Base-by-base conservation (phyloP, 495 filamentous ascomycete genomes). In the Trichoderma virens region DNA sequence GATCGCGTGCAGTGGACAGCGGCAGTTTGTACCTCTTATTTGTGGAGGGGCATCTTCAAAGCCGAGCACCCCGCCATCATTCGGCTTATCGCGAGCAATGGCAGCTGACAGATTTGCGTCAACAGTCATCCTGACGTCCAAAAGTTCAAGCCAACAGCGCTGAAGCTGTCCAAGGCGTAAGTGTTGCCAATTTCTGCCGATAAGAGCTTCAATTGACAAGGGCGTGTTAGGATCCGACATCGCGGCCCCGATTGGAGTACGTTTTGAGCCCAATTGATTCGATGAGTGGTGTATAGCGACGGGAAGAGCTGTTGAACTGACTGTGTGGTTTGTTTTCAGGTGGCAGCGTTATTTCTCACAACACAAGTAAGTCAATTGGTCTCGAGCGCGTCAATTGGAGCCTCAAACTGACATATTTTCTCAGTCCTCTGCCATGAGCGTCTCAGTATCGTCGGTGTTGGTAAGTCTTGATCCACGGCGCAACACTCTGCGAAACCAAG, bases 231-330 rank as follows among this genome's bases (percentile, higher is more conserved):
- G 75, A 86, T 96, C 70, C 91, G 94, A 69, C 94, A 98, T 76
- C 89, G 94, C 76, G 95, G 94, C 70, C 94, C 95, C 68, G 94
- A 98, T 83, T 98, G 94, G 94, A 97, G 93, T 96, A 79, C 89
- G 91, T 77, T 66, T 64, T n/a, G n/a, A 16, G 41, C 18, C 45
- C 47, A 64, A 62, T 66, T 64, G 62, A 64, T 70, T 64, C 41
- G 59, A 63, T 67, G 28, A 60, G 66, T n/a, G 70, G 47, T 7
- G 51, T 23, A 9, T 28, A 61, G n/a, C 28, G 59, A 35, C 3
- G 2, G 20, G 14, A 41, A 61, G 35, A 34, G 18, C 30, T 4
- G 23, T 65, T 6, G 62, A 43, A 51, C 34, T 39, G 64, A 63
- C 56, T 39, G 66, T 70, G 72, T 69, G 11, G 47, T 13, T 61